Conservation (phyloP, 345 rosid species). For the Carallia brachiata region DNA sequence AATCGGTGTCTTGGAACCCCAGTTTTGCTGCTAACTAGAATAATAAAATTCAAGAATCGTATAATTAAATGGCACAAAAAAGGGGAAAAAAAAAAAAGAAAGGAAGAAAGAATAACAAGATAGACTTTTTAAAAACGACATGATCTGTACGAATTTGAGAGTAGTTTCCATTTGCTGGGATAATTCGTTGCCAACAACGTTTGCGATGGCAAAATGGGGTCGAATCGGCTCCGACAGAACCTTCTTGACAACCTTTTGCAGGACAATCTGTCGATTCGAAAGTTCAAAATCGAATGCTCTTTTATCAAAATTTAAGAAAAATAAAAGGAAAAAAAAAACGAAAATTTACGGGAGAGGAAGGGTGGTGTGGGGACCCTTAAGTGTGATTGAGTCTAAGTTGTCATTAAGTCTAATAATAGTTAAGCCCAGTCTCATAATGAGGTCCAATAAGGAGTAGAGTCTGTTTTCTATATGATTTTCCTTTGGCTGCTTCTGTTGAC, state of each 20-base stretch:
- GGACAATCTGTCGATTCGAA: slow-evolving; percentile 37
- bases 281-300: neutral
- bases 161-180: slow-evolving; percentile 4
- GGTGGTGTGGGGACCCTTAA: too few relatives aligned
- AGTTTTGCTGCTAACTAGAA: slow-evolving; percentile 38
- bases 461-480: too few relatives aligned
- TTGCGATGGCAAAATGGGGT: slow-evolving; percentile 61
- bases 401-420: too few relatives aligned
- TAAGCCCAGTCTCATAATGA: too few relatives aligned
- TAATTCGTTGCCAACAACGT: slow-evolving; percentile 15
- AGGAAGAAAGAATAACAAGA: neutral
- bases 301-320: slow-evolving; percentile 4
- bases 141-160: slow-evolving; percentile 32
- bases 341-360: neutral
- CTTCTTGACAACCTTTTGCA: slow-evolving; percentile 54
- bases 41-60: slow-evolving; percentile 11
- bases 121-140: too few relatives aligned
- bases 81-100: too few relatives aligned
- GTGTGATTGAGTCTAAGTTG: too few relatives aligned
- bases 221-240: slow-evolving; percentile 61
- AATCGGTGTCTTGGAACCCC: slow-evolving; percentile 45
- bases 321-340: neutral
- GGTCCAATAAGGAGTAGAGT: too few relatives aligned
- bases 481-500: too few relatives aligned
- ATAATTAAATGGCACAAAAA: neutral